Conservation (phyloP, 2,329 filamentous ascomycete genomes). For the Colletotrichum theobromicola region DNA sequence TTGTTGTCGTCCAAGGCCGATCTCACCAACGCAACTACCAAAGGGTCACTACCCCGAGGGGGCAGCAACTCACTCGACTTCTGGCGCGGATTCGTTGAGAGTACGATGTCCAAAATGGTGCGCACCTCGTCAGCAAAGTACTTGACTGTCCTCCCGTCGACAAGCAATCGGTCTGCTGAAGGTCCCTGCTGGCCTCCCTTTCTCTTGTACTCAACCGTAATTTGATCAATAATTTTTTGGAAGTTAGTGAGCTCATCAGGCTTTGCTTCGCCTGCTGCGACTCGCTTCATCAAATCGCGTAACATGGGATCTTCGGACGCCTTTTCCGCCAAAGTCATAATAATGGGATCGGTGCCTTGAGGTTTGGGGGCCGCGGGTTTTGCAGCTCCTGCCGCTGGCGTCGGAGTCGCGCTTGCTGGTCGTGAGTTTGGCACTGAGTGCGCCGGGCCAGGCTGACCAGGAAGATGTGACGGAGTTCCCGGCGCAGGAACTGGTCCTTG, state of each 20-base stretch:
- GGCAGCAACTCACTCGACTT: constrained; percentile 57
- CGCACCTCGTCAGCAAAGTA: constrained; percentile 66
- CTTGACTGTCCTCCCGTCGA: constrained; percentile 61
- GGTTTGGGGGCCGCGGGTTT: constrained; percentile 18
- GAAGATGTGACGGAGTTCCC: constrained; percentile 22
- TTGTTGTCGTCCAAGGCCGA: constrained; percentile 58
- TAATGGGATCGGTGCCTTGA: constrained; percentile 61
- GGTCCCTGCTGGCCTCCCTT: constrained; percentile 57
- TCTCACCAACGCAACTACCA: constrained; percentile 63
- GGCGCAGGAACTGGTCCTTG: constrained; percentile 20
- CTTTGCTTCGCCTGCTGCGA: constrained; percentile 74
- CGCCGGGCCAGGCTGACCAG: constrained; percentile 19
- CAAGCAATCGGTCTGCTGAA: constrained; percentile 58
- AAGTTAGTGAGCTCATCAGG: constrained; percentile 76
- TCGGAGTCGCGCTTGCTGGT: constrained; percentile 21
- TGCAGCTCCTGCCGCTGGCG: not conserved
- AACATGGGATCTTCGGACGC: constrained; percentile 76
- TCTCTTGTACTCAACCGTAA: constrained; percentile 66
- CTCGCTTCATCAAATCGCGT: constrained; percentile 82
- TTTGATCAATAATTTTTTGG: constrained; percentile 80
- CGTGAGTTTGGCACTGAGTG: constrained; percentile 26
- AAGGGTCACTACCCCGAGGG: constrained; percentile 58
- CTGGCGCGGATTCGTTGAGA: constrained; percentile 63
- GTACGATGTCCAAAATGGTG: constrained; percentile 62
- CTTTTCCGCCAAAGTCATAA: constrained; percentile 77